These are phyloP conservation scores for Russula emetica DNA, from an alignment of 768 basidiomycete species.

Conservation along the genomic window DNA sequence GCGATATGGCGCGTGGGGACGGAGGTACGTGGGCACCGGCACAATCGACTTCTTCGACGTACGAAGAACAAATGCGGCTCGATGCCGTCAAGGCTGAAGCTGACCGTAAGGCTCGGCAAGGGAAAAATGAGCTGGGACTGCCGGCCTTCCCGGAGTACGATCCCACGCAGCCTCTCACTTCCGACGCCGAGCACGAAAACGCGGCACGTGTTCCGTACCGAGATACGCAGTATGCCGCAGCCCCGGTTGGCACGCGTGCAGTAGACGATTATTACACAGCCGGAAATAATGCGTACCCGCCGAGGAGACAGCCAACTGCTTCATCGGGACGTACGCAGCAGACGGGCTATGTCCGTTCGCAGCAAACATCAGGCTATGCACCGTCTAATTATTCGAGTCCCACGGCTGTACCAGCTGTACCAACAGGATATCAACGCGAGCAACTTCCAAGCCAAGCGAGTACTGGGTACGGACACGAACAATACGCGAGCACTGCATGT, in stretches of 20 bases:
- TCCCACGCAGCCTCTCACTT: constrained; percentile 57
- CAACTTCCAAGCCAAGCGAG: constrained; percentile 33
- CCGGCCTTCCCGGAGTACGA: constrained; percentile 72
- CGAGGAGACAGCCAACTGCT: constrained; percentile 32
- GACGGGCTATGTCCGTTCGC: constrained; percentile 40
- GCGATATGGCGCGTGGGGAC: constrained; percentile 35
- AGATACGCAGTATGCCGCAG: constrained; percentile 61
- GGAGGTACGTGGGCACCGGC: constrained; percentile 26
- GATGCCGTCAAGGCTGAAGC: constrained; percentile 85
- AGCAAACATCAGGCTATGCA: constrained; percentile 41
- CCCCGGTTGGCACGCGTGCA: constrained; percentile 58
- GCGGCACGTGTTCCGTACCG: constrained; percentile 26
- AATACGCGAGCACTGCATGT: constrained; percentile 40
- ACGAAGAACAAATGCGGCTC: constrained; percentile 66
- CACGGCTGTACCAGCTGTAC: constrained; percentile 31
- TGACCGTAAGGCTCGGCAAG: constrained; percentile 70
- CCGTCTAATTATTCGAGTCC: constrained; percentile 37
- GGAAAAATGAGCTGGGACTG: constrained; percentile 57
- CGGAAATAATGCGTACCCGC: constrained; percentile 42
- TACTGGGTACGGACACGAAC: constrained; percentile 26
- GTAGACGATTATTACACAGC: constrained; percentile 67
- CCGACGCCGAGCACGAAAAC: constrained; percentile 47
- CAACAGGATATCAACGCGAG: constrained; percentile 34
- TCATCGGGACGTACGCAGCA: constrained; percentile 31
- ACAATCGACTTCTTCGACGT: constrained; percentile 33